Evolutionary conservation across 129 eudicot genomes (phyloP).

Genomic region (Smallanthus sonchifolius): DNA sequence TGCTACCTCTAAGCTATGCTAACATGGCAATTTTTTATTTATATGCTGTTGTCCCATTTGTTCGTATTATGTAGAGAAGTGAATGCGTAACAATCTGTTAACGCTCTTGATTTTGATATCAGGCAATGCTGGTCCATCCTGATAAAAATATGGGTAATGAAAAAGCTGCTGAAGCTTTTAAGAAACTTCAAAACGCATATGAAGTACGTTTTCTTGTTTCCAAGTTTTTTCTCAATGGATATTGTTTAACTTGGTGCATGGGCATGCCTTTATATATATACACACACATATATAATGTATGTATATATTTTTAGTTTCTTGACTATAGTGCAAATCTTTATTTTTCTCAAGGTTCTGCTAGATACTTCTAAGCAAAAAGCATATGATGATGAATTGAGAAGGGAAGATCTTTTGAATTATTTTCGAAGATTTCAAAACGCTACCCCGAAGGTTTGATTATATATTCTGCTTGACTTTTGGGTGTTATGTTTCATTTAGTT

Average conservation of each 20-base stretch:
- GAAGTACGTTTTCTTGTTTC: constrained; percentile 49
- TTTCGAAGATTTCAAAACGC: constrained; percentile 69
- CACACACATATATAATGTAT: neutral
- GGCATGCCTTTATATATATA: neutral
- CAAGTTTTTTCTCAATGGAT: neutral
- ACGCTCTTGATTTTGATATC: constrained; percentile 16
- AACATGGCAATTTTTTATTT: neutral
- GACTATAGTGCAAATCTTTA: constrained; percentile 6
- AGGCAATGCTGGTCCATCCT: constrained; percentile 99
- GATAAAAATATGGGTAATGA: constrained; percentile 99
- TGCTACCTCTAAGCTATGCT: neutral
- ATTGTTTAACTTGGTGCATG: neutral
- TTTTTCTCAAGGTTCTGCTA: constrained; percentile 51
- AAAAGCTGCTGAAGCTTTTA: constrained; percentile 96
- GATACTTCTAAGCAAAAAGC: constrained; percentile 76
- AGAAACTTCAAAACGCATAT: constrained; percentile 97
- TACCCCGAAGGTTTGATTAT: constrained; percentile 60
- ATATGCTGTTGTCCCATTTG: constrained; percentile 11
- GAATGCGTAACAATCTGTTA: constrained; percentile 2
- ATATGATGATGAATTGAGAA: constrained; percentile 87
- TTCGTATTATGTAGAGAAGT: constrained; percentile 3
- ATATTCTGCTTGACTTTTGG: constrained; percentile 9
- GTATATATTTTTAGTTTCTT: neutral
- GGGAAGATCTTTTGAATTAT: constrained; percentile 87
- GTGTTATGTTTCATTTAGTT: neutral